Conservation (phyloP, 2,329 filamentous ascomycete species). For the Samsoniella hepiali region DNA sequence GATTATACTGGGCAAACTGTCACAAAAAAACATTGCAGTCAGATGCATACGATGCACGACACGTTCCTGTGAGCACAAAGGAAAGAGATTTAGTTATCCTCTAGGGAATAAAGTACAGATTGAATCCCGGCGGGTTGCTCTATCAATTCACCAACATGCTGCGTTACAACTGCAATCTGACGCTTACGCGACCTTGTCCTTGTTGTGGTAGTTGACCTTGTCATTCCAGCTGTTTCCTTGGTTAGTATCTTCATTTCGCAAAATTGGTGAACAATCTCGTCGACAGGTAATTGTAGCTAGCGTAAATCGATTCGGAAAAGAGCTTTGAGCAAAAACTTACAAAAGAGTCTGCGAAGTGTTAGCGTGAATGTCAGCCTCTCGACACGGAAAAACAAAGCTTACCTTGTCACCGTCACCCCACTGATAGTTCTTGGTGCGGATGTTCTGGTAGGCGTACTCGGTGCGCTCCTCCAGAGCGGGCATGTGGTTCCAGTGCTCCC, state of each 20-base stretch:
- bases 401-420: constrained; percentile 98
- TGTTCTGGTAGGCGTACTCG: constrained; percentile 97
- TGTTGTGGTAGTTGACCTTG: constrained; percentile 95
- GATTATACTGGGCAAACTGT: no score
- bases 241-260: constrained; percentile 22
- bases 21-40: not conserved
- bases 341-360: constrained; percentile 55
- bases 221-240: constrained; percentile 78
- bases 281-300: not conserved
- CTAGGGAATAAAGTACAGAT: constrained; percentile 34
- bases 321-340: constrained; percentile 44
- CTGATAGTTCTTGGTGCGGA: constrained; percentile 91
- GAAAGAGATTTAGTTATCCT: constrained; percentile 28
- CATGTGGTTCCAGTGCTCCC: constrained; percentile 89
- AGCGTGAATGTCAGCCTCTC: constrained; percentile 22
- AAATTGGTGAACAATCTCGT: not conserved
- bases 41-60: not conserved
- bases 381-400: constrained; percentile 23
- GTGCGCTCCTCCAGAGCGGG: constrained; percentile 83
- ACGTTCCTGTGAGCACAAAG: constrained; percentile 16
- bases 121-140: constrained; percentile 29
- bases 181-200: constrained; percentile 63
- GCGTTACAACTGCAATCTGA: constrained; percentile 21
- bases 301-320: not conserved
- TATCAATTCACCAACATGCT: constrained; percentile 27